Percentiles rank a stretch among this genome's conserved stretches.
Conservation (phyloP, 2,329 filamentous ascomycete genomes). For the Aureobasidium subglaciale region DNA sequence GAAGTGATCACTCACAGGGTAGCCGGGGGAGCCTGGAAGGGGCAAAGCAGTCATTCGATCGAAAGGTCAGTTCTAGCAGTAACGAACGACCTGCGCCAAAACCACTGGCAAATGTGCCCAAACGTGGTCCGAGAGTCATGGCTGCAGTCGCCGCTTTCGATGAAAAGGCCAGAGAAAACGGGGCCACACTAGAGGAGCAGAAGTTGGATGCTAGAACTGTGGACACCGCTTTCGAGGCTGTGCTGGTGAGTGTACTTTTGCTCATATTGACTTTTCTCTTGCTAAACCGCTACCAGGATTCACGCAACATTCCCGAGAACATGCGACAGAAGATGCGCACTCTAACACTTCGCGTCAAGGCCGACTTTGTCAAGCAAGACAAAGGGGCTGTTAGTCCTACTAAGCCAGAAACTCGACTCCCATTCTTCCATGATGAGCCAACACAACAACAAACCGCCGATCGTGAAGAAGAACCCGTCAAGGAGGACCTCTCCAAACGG, state of each 20-base stretch:
- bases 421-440: conserved; percentile 12
- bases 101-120: conserved; percentile 29
- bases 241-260: conserved; percentile 41
- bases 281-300: conserved; percentile 42
- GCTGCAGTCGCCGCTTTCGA: conserved; percentile 59
- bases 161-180: conserved; percentile 41
- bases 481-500: conserved; percentile 26
- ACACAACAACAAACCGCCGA: neutral
- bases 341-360: conserved; percentile 82
- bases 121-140: conserved; percentile 51
- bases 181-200: conserved; percentile 36
- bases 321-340: conserved; percentile 93
- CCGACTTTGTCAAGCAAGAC: conserved; percentile 89
- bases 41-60: conserved; percentile 28
- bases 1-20: conserved; percentile 13
- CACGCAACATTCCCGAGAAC: conserved; percentile 87
- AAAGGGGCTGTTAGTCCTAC: conserved; percentile 36
- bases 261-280: neutral
- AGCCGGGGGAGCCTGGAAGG: conserved; percentile 12
- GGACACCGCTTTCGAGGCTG: conserved; percentile 56
- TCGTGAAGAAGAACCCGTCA: conserved; percentile 16
- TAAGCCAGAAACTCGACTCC: conserved; percentile 13
- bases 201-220: conserved; percentile 47
- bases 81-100: conserved; percentile 25
- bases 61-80: conserved; percentile 31